Conservation (phyloP, 2,329 filamentous ascomycete genomes). For the Fusarium odoratissimum region DNA sequence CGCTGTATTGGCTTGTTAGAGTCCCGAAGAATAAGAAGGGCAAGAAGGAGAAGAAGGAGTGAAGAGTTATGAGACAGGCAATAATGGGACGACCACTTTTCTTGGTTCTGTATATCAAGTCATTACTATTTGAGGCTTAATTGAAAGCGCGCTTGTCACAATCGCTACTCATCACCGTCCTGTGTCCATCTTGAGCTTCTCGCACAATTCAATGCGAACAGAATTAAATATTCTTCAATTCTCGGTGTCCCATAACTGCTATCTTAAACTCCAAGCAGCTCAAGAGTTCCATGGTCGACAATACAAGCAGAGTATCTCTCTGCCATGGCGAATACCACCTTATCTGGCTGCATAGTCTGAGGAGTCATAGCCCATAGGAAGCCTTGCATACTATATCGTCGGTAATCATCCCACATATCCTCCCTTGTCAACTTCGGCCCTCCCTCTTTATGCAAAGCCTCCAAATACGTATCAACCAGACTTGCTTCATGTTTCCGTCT, state of each 20-base stretch:
- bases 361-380: conserved; percentile 7
- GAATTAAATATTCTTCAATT: too few species aligned
- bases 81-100: rapidly evolving
- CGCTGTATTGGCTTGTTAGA: conserved; percentile 66
- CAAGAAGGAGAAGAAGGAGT: conserved; percentile 13
- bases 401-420: background rate
- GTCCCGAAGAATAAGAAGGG: conserved; percentile 58
- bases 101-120: rapidly evolving
- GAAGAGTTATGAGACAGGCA: background rate
- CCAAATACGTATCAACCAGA: background rate
- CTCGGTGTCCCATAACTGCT: background rate
- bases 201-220: too few species aligned
- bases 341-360: background rate
- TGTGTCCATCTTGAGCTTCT: too few species aligned
- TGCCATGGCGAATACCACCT: background rate
- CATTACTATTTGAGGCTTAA: background rate
- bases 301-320: conserved; percentile 1
- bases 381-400: background rate
- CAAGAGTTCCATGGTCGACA: background rate
- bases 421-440: background rate
- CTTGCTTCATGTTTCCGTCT: background rate
- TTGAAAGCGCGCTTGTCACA: background rate
- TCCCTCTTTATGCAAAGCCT: background rate
- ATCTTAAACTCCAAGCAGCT: background rate
- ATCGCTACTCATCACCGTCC: background rate